Conservation (phyloP, 768 basidiomycete species). For the Lactifluus volemus region DNA sequence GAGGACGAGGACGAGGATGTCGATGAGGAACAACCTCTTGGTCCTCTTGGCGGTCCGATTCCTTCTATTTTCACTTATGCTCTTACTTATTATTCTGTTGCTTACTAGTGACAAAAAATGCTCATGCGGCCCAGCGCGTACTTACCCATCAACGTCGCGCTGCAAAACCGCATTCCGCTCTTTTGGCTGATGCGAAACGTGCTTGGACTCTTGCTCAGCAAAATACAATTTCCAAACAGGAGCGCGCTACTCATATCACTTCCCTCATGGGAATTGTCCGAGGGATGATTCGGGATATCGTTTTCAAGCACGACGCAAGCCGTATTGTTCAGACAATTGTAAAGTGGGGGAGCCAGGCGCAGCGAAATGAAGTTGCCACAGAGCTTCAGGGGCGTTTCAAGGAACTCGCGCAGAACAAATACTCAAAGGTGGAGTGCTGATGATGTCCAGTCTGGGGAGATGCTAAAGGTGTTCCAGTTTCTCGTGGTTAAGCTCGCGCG, state of each 20-base stretch:
- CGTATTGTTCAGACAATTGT: conserved; percentile 76
- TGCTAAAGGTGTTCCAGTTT: conserved; percentile 40
- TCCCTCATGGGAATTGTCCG: conserved; percentile 69
- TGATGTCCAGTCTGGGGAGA: not conserved
- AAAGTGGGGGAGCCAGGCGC: conserved; percentile 65
- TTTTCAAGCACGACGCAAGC: conserved; percentile 88
- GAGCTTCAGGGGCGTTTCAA: conserved; percentile 79
- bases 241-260: conserved; percentile 66
- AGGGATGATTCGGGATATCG: conserved; percentile 77
- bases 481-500: conserved; percentile 74
- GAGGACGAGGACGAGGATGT: conserved; percentile 20
- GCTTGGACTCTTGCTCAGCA: conserved; percentile 71
- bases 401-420: conserved; percentile 76
- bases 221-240: conserved; percentile 57
- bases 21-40: not conserved
- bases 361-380: conserved; percentile 70
- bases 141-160: conserved; percentile 64
- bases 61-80: too few species aligned
- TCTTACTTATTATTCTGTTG: not conserved
- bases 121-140: conserved; percentile 61
- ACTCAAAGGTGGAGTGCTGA: conserved; percentile 61
- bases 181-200: conserved; percentile 64
- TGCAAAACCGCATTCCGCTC: conserved; percentile 64
- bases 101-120: conserved; percentile 49
- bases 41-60: not conserved